Conservation (phyloP, 495 filamentous ascomycete genomes). For the Penicillium mononematosum region DNA sequence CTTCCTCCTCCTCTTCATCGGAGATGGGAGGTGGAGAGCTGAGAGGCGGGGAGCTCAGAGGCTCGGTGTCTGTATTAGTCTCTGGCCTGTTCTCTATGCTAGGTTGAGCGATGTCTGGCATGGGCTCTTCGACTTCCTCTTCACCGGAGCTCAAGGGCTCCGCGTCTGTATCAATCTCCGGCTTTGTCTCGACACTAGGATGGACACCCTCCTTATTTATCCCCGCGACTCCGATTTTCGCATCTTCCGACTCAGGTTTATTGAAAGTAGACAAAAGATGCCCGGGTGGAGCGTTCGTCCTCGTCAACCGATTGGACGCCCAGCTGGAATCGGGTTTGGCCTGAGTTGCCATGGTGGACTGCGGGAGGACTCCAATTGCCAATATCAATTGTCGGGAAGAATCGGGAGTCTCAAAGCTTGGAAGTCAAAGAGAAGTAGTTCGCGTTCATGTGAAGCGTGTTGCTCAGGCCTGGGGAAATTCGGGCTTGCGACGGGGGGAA, state of each 20-base stretch:
- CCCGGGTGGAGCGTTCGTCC: neutral
- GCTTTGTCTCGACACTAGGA: neutral
- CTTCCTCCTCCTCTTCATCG: slow-evolving; percentile 1
- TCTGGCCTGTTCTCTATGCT: neutral
- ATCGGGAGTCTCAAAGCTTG: neutral
- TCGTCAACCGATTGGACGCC: slow-evolving; percentile 23
- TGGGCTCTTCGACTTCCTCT: slow-evolving; percentile 2
- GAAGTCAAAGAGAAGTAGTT: neutral
- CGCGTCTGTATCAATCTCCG: slow-evolving; percentile 28
- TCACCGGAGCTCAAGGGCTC: slow-evolving; percentile 27
- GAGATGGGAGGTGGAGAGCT: neutral
- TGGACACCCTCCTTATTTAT: neutral
- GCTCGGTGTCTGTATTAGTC: neutral
- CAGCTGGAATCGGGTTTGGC: slow-evolving; percentile 28
- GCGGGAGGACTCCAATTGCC: neutral
- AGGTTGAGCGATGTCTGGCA: neutral
- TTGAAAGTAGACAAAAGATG: slow-evolving; percentile 31
- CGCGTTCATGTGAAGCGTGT: slow-evolving; percentile 2
- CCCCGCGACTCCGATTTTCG: neutral
- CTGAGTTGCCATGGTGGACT: slow-evolving; percentile 15
- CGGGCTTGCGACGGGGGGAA: neutral
- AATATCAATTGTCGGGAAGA: neutral
- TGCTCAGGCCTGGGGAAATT: slow-evolving; percentile 1
- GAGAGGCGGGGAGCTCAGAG: neutral
- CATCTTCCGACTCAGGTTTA: slow-evolving; percentile 3